These are phyloP conservation scores for Nakazawaea peltata DNA, from an alignment of 805 yeast species.

Conservation along the genomic window DNA sequence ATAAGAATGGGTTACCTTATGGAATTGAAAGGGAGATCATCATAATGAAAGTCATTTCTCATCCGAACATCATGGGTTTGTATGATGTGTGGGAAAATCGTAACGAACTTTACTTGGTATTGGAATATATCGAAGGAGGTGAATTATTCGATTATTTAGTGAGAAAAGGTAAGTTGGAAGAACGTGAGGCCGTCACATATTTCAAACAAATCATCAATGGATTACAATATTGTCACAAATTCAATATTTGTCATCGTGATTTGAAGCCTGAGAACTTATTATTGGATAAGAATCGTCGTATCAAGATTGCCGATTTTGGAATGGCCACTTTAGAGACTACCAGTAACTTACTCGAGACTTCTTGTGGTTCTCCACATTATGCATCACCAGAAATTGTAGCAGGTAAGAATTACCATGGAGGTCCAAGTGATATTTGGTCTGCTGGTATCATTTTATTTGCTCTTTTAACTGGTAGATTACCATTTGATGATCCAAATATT, in stretches of 20 bases:
- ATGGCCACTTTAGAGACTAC: constrained; percentile 94
- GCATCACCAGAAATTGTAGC: constrained; percentile 98
- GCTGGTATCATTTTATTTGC: constrained; percentile 96
- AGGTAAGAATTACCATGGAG: constrained; percentile 92
- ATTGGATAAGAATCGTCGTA: constrained; percentile 76
- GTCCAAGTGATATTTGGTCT: constrained; percentile 97
- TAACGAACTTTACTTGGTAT: constrained; percentile 72
- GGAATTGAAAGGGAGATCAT: constrained; percentile 85
- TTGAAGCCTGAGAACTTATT: constrained; percentile 74
- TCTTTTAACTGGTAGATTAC: constrained; percentile 86
- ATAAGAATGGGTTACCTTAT: constrained; percentile 57
- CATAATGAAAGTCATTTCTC: constrained; percentile 74
- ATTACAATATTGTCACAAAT: constrained; percentile 54
- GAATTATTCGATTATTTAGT: constrained; percentile 90
- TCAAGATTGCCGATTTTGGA: constrained; percentile 97
- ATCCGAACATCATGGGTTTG: constrained; percentile 69
- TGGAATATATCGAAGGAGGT: constrained; percentile 97
- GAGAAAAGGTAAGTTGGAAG: constrained; percentile 81
- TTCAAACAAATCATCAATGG: constrained; percentile 69
- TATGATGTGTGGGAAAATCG: constrained; percentile 88
- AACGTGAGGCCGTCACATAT: constrained; percentile 82
- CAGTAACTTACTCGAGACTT: constrained; percentile 79
- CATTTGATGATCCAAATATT: constrained; percentile 95
- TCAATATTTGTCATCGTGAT: constrained; percentile 70
- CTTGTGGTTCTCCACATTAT: constrained; percentile 98